Percentiles rank a stretch among this genome's conserved stretches.
phyloP scores from a whole-genome alignment of 306 rosid genomes.

The Prunus davidiana region DNA sequence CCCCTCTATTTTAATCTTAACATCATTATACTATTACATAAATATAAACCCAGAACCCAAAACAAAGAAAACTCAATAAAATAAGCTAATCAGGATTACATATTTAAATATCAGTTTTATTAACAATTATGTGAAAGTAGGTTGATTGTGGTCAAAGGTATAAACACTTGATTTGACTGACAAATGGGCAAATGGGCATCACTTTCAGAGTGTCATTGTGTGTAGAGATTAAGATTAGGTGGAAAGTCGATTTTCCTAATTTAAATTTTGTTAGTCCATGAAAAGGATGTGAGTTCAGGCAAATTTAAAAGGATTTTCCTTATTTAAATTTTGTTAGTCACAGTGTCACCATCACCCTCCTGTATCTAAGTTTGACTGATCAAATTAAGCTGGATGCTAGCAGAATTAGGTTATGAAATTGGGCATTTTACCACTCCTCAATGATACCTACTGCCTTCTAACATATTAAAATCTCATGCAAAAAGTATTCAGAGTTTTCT shows the following conservation, averaged over 20 bases:
- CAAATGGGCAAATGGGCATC: neutral
- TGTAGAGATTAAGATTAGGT: conserved; percentile 4
- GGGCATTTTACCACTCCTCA: neutral
- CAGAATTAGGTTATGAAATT: neutral
- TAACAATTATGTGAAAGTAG: neutral
- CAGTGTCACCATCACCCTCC: neutral
- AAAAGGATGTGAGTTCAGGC: neutral
- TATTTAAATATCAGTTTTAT: no score
- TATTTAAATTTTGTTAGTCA: no score
- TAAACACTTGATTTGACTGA: neutral
- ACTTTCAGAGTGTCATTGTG: neutral
- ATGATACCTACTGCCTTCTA: no score
- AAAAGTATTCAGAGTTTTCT: neutral
- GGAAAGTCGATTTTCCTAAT: neutral
- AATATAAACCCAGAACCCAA: no score
- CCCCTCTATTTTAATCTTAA: no score
- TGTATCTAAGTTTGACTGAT: neutral
- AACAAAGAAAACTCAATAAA: no score
- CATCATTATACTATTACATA: no score
- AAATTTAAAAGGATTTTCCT: no score
- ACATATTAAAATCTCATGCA: neutral
- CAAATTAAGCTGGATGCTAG: conserved; percentile 1
- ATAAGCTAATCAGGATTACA: no score
- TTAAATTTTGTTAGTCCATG: neutral
- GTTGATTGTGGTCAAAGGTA: neutral